A percentile compares a stretch with the other conserved stretches of the same genome.
Conservation (phyloP, 1,284 basidiomycete species). For the Ustilago trichophora region DNA sequence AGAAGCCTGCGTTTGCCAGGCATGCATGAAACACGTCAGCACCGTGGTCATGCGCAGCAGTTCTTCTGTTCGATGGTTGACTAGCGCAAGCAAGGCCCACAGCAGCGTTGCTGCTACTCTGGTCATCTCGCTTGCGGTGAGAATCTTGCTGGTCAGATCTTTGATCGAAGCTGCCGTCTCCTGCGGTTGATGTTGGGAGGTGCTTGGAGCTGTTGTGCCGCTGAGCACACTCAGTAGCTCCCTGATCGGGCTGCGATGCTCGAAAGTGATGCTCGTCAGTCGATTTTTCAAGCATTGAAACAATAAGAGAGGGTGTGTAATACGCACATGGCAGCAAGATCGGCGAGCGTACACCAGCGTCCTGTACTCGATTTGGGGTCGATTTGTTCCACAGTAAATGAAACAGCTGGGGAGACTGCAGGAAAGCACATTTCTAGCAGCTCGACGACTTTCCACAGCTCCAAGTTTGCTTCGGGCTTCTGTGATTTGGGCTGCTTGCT, state of each 20-base stretch:
- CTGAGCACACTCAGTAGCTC: conserved; percentile 10
- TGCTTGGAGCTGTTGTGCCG: neutral
- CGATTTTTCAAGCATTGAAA: no score
- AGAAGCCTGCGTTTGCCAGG: conserved; percentile 6
- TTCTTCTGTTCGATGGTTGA: conserved; percentile 24
- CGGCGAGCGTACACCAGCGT: neutral
- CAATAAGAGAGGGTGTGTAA: no score
- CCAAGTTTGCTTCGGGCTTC: neutral
- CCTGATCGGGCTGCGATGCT: conserved; percentile 22
- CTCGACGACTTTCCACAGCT: conserved; percentile 4
- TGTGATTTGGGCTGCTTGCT: neutral
- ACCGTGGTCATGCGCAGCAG: conserved; percentile 13
- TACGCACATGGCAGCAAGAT: conserved; percentile 13
- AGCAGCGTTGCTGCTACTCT: conserved; percentile 15
- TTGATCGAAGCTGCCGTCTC: neutral
- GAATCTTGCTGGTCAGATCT: neutral
- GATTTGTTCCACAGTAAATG: conserved; percentile 2
- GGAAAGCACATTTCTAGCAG: conserved; percentile 20
- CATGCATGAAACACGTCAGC: conserved; percentile 23
- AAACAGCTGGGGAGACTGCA: conserved; percentile 18
- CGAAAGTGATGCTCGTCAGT: no score
- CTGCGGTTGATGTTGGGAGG: neutral
- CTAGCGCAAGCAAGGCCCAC: conserved; percentile 28
- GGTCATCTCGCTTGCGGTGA: conserved; percentile 16
- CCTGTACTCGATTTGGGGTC: neutral